phyloP scores from a whole-genome alignment of 192 early-diverging fungal species.

The Nowakowskiella sp. region DNA sequence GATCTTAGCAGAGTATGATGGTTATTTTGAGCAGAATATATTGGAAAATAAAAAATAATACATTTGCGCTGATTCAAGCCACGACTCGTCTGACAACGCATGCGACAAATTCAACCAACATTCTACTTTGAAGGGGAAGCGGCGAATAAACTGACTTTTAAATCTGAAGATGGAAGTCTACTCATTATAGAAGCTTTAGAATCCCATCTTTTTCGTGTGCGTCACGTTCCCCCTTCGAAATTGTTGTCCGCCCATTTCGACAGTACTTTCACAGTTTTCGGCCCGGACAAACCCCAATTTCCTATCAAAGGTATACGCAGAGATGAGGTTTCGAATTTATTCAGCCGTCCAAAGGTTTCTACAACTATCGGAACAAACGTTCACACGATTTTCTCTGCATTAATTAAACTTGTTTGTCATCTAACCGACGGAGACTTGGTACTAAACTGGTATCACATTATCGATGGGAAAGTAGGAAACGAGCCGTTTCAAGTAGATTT shows the following conservation, averaged over 20 bases:
- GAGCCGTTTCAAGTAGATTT: conserved; percentile 41
- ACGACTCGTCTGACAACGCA: too few species aligned
- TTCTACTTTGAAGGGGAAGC: too few species aligned
- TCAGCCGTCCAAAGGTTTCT: background rate
- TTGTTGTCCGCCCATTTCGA: background rate
- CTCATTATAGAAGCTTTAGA: background rate
- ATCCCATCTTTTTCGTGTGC: background rate
- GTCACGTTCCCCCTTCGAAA: background rate
- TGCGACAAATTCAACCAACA: too few species aligned
- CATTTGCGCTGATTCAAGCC: too few species aligned
- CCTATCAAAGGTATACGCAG: background rate
- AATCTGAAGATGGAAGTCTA: background rate
- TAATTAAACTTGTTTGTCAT: background rate
- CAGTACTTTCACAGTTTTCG: background rate
- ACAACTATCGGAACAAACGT: background rate
- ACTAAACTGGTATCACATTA: conserved; percentile 1
- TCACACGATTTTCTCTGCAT: background rate
- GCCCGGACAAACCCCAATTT: background rate
- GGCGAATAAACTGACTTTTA: background rate
- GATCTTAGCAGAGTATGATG: conserved; percentile 22
- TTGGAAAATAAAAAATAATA: background rate
- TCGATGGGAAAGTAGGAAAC: background rate
- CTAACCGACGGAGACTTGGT: background rate
- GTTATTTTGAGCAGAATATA: background rate
- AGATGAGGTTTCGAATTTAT: background rate